Evolutionary conservation across 805 yeast genomes (phyloP).

Genomic region (Starmerella potacharoeniae): DNA sequence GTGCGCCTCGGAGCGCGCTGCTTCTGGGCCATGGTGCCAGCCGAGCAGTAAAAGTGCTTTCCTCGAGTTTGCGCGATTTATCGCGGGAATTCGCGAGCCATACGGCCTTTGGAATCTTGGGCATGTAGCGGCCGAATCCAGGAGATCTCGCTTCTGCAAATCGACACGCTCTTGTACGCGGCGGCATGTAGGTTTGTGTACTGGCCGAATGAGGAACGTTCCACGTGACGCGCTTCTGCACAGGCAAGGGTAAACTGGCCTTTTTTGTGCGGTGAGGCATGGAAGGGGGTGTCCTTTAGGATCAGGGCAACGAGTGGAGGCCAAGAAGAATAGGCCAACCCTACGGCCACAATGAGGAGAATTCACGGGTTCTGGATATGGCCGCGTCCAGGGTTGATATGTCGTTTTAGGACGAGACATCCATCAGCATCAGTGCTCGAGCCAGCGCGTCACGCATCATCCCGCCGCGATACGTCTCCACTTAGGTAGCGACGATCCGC

Average conservation of each 20-base stretch:
- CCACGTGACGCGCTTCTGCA: neutral
- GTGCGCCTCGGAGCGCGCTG: neutral
- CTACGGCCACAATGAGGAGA: no score
- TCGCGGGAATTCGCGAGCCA: neutral
- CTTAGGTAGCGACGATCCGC: neutral
- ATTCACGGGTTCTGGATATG: no score
- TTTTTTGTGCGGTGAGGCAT: conserved; percentile 10
- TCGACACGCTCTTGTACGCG: neutral
- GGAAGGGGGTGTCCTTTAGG: neutral
- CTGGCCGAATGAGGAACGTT: neutral
- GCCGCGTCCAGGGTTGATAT: no score
- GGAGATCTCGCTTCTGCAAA: conserved; percentile 5
- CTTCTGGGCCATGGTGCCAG: no score
- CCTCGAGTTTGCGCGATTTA: neutral
- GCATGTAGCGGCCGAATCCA: neutral
- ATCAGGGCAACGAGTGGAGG: neutral
- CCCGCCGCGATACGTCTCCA: neutral
- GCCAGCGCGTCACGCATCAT: no score
- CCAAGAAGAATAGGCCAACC: no score
- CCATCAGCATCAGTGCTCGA: no score
- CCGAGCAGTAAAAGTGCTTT: no score
- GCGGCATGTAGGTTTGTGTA: conserved; percentile 1
- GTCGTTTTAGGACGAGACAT: no score
- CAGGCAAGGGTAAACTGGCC: neutral
- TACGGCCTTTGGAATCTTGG: neutral